Base-by-base conservation (phyloP, 1,284 basidiomycete species). In the Fomes fomentarius region DNA sequence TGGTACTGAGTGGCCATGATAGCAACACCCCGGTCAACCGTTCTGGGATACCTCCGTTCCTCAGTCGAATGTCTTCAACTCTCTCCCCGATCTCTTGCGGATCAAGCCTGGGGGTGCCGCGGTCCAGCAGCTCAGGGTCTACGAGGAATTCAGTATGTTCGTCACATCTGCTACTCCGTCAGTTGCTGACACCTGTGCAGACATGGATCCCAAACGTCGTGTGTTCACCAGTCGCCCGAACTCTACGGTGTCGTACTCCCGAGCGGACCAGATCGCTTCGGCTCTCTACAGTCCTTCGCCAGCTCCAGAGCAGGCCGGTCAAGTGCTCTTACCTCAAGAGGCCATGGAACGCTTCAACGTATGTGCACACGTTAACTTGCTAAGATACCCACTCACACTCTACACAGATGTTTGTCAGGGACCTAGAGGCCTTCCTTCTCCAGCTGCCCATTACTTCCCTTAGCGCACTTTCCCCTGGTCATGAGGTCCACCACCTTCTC, bases 71-170 rank as follows among this genome's bases (percentile, higher is more conserved):
- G 95, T 95, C 66, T 83, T 88, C 28, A 77, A 84, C 2, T 87
- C 81, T 50, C 82, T 99, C 30, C 97, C 97, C 1, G 95, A 98
- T 67, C 88, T 92, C 22, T 77, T 99, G 38, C 86, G 94, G 26
- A 85, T 99, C 66, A 91, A 92, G 64, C 79, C 87, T 9, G 87
- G 81, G 40, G 97, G 96, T 42, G 78, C 99, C 4, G 87, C 92
- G 58, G 78, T 84, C 17, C 82, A 86, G 60, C 97, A 99, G 72
- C 76, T 90, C 38, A 84, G 86, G 50, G 95, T 99, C 4, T 99
- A 99, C 72, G 95, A 98, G 64, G 96, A 98, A 67, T 98, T 99
- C 67, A 86, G 90, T 83, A 75, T 74, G 69, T 55, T 17, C 21
- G n/a, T 6, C 7, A 7, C n/a, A 26, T 6, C 15, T 37, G 6